A percentile compares a stretch with the other conserved stretches of the same genome.
Conservation (phyloP, 2,329 filamentous ascomycete genomes). For the Alternaria burnsii region DNA sequence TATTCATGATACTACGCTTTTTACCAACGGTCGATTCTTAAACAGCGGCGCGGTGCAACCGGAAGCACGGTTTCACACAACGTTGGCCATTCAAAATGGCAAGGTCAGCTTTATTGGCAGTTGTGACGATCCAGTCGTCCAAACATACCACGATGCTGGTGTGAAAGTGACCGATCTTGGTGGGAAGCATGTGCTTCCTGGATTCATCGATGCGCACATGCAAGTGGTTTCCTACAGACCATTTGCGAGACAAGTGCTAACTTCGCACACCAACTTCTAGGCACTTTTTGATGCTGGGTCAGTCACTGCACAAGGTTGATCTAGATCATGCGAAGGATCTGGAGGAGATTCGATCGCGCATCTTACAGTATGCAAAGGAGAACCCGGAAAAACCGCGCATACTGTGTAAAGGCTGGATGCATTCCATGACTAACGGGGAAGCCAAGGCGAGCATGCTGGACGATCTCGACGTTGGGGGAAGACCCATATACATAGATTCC, state of each 20-base stretch:
- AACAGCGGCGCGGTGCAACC: constrained; percentile 8
- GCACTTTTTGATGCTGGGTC: constrained; percentile 63
- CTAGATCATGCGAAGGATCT: constrained; percentile 59
- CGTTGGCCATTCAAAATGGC: constrained; percentile 53
- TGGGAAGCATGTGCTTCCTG: constrained; percentile 58
- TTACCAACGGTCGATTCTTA: constrained; percentile 43
- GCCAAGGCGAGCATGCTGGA: constrained; percentile 62
- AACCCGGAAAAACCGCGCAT: constrained; percentile 60
- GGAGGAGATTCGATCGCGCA: constrained; percentile 59
- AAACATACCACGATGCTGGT: constrained; percentile 34
- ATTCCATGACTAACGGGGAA: constrained; percentile 62
- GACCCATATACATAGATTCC: constrained; percentile 65
- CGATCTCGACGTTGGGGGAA: constrained; percentile 54
- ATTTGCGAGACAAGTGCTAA: neutral
- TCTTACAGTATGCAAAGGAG: constrained; percentile 56
- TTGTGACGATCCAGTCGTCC: constrained; percentile 30
- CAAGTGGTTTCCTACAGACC: constrained; percentile 25
- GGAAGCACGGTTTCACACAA: constrained; percentile 27
- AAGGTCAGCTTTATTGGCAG: constrained; percentile 55
- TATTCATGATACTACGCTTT: constrained; percentile 22
- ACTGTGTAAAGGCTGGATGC: constrained; percentile 65
- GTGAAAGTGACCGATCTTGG: constrained; percentile 47
- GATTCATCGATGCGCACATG: constrained; percentile 67
- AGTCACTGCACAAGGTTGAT: constrained; percentile 62
- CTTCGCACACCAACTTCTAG: neutral